phyloP scores from a whole-genome alignment of 2,329 filamentous ascomycete species.

The Tolypocladium tropicale region DNA sequence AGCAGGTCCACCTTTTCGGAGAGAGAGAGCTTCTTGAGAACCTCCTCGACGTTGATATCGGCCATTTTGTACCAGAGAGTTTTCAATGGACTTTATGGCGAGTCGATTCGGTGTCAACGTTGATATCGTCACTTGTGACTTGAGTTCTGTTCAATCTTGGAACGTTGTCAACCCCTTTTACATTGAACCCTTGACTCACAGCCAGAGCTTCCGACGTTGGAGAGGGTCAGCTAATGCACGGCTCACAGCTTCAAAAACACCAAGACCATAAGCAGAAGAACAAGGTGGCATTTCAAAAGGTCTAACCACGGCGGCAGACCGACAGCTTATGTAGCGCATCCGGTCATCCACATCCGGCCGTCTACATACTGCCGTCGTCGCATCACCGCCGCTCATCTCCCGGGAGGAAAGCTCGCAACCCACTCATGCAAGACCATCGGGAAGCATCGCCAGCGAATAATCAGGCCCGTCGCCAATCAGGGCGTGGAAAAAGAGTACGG shows the following conservation, averaged over 20 bases:
- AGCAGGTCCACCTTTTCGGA: conserved; percentile 44
- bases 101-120: background rate
- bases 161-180: too few species aligned
- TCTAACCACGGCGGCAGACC: too few species aligned
- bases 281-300: too few species aligned
- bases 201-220: background rate
- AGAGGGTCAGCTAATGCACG: too few species aligned
- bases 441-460: background rate
- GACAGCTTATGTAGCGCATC: background rate
- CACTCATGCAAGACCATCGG: background rate
- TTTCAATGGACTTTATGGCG: too few species aligned
- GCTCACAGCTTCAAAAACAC: too few species aligned
- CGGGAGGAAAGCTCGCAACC: background rate
- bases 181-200: background rate
- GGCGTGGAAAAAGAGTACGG: too few species aligned
- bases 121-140: background rate
- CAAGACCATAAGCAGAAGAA: too few species aligned
- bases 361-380: background rate
- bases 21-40: conserved; percentile 42
- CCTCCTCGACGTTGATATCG: conserved; percentile 42
- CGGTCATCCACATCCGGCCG: background rate
- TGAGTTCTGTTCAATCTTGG: too few species aligned
- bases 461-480: too few species aligned
- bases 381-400: background rate
- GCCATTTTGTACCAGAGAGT: conserved; percentile 29